A percentile compares a stretch with the other conserved stretches of the same genome.
These are phyloP conservation scores for Cryoendolithus antarcticus DNA, from an alignment of 2,329 filamentous ascomycete genomes.

Conservation along the genomic window DNA sequence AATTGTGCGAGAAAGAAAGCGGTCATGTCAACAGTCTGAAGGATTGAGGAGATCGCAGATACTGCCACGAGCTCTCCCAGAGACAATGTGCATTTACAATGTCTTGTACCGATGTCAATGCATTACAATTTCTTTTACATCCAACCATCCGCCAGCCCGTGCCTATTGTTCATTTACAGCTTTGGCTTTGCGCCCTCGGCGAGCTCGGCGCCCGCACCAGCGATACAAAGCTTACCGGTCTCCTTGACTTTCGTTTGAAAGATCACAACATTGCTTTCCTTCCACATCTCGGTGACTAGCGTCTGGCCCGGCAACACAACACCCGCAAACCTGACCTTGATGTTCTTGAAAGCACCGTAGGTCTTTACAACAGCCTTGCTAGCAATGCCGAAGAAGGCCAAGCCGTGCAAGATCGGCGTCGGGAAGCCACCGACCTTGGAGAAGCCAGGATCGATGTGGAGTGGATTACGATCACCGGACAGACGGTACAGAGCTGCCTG, in stretches of 20 bases:
- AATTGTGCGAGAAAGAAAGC: conserved; percentile 17
- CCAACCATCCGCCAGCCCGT: no score
- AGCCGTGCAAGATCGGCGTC: conserved; percentile 86
- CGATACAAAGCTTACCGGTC: conserved; percentile 81
- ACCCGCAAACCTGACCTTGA: conserved; percentile 85
- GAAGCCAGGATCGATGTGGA: conserved; percentile 91
- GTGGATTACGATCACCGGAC: conserved; percentile 88
- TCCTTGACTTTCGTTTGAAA: conserved; percentile 87
- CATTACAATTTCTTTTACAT: no score
- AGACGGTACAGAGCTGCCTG: conserved; percentile 90
- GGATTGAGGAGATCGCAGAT: no score
- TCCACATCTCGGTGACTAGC: conserved; percentile 91
- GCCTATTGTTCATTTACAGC: conserved; percentile 24
- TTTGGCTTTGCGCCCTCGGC: conserved; percentile 39
- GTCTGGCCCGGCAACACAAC: conserved; percentile 78
- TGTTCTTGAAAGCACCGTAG: conserved; percentile 74
- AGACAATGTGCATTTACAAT: no score
- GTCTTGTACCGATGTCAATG: no score
- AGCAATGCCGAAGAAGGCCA: conserved; percentile 86
- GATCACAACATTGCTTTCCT: conserved; percentile 63
- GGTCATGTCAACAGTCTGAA: no score
- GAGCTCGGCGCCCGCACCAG: conserved; percentile 68
- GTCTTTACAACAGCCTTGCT: conserved; percentile 80
- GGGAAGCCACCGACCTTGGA: conserved; percentile 94
- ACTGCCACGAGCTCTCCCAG: no score